Evolutionary conservation across 306 rosid species (phyloP).

Genomic region (Psophocarpus tetragonolobus): DNA sequence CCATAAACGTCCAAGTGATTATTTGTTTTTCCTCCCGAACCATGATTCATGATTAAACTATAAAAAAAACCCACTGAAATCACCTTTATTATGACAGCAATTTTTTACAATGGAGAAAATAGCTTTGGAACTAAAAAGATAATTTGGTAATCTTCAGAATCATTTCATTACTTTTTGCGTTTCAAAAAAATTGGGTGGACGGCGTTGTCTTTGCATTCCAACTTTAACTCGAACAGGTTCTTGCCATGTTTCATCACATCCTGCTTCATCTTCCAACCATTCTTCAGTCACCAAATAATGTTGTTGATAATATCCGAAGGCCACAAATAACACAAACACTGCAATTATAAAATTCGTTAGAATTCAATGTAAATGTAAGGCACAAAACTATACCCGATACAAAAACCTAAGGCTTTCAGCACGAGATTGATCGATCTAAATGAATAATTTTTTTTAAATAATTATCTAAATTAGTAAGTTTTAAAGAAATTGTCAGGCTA

Average conservation of each 20-base stretch:
- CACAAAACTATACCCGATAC: not conserved
- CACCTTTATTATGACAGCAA: not conserved
- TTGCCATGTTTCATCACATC: constrained; percentile 35
- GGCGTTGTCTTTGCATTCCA: constrained; percentile 4
- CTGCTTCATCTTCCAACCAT: constrained; percentile 28
- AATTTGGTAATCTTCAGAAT: not conserved
- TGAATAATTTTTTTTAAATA: too few species aligned
- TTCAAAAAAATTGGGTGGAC: not conserved
- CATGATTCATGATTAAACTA: not conserved
- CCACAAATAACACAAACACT: constrained; percentile 70
- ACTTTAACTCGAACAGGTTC: not conserved
- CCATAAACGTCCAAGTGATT: not conserved
- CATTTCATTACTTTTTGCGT: constrained; percentile 33
- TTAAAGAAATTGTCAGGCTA: too few species aligned
- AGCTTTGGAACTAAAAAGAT: not conserved
- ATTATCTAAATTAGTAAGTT: too few species aligned
- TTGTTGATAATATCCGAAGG: constrained; percentile 70
- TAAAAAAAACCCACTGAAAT: not conserved
- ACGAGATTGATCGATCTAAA: too few species aligned
- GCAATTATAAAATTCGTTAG: constrained; percentile 32
- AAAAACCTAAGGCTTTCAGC: too few species aligned
- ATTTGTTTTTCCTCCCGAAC: not conserved
- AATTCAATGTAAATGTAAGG: not conserved
- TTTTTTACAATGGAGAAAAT: not conserved
- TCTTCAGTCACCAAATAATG: constrained; percentile 42